Evolutionary conservation across 2,329 filamentous ascomycete species (phyloP).

Genomic region (Colletotrichum echinochloae): DNA sequence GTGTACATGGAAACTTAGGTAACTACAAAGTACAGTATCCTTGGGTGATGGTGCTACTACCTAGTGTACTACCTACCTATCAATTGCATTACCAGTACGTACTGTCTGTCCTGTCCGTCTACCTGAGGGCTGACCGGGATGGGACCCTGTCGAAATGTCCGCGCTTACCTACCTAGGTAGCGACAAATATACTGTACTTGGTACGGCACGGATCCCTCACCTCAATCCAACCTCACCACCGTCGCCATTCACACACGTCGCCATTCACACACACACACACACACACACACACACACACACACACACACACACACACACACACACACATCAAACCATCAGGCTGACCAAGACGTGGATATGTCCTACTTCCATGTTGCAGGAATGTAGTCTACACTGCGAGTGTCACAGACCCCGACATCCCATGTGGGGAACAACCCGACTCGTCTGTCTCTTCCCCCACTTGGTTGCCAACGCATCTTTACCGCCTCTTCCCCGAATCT

Average conservation of each 20-base stretch:
- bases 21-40: no score
- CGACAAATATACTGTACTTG: no score
- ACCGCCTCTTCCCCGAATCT: conserved; percentile 25
- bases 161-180: conserved; percentile 11
- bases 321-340: not conserved
- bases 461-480: conserved; percentile 33
- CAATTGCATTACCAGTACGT: no score
- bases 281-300: no score
- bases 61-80: no score
- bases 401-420: conserved; percentile 1
- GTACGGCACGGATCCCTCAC: conserved; percentile 7
- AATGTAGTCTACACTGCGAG: not conserved
- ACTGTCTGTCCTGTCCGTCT: not conserved
- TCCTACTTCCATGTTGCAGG: not conserved
- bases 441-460: conserved; percentile 9
- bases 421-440: conserved; percentile 18
- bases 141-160: conserved; percentile 4
- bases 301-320: not conserved
- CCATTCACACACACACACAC: not conserved
- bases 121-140: no score
- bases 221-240: not conserved
- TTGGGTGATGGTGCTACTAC: no score
- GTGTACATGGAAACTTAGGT: no score
- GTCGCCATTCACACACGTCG: conserved; percentile 2
- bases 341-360: not conserved